Conservation (phyloP, 805 yeast species). For the Saccharomycopsis sp. region DNA sequence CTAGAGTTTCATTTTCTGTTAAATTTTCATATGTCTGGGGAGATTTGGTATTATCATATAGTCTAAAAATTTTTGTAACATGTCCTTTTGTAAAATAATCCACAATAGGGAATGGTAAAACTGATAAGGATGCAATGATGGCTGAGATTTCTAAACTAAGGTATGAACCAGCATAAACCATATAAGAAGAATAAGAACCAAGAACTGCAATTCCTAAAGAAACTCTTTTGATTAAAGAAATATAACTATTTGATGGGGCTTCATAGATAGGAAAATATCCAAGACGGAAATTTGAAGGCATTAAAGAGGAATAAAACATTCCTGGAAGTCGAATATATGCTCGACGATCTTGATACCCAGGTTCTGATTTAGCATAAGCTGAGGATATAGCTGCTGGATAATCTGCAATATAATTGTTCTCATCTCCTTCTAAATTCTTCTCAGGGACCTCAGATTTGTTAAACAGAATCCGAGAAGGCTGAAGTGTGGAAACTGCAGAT, state of each 20-base stretch:
- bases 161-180: slow-evolving; percentile 43
- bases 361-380: slow-evolving; percentile 15
- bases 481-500: no score
- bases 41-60: slow-evolving; percentile 46
- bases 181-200: slow-evolving; percentile 54
- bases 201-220: slow-evolving; percentile 49
- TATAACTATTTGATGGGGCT: slow-evolving; percentile 51
- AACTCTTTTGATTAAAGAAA: slow-evolving; percentile 51
- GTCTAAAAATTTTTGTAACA: slow-evolving; percentile 60
- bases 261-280: slow-evolving; percentile 55
- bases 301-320: slow-evolving; percentile 30
- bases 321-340: slow-evolving; percentile 33
- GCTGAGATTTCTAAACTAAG: slow-evolving; percentile 39
- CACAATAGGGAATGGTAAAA: slow-evolving; percentile 48
- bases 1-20: slow-evolving; percentile 48
- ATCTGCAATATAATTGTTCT: no score
- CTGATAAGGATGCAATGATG: slow-evolving; percentile 30
- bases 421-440: no score
- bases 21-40: slow-evolving; percentile 59
- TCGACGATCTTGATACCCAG: slow-evolving; percentile 12
- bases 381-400: slow-evolving; percentile 13
- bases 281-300: slow-evolving; percentile 42
- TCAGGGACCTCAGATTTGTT: no score
- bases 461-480: no score
- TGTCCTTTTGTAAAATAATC: slow-evolving; percentile 50